Percentiles rank a stretch among this genome's conserved stretches.
Conservation (phyloP, 148 eudicot species). For the Vaccinium corymbosum region DNA sequence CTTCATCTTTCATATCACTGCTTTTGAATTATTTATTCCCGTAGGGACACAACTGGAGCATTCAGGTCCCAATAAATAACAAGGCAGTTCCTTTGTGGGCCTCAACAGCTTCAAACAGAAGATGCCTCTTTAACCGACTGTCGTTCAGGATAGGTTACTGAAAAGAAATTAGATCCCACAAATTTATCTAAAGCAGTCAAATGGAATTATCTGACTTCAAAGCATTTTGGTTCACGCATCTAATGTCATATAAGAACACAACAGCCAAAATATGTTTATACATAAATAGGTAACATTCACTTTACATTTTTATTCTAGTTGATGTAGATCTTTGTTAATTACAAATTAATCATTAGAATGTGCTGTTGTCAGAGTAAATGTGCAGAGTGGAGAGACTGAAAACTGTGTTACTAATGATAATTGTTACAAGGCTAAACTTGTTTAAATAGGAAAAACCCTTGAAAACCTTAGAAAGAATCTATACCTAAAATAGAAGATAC, state of each 20-base stretch:
- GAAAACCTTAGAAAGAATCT: too few relatives aligned
- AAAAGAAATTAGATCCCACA: background rate
- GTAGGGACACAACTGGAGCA: background rate
- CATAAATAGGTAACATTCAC: background rate
- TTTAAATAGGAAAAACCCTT: too few relatives aligned
- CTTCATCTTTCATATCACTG: conserved; percentile 3
- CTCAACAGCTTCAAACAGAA: background rate
- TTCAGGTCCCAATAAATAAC: background rate
- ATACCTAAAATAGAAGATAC: too few relatives aligned
- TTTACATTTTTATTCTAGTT: background rate
- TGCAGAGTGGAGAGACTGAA: too few relatives aligned
- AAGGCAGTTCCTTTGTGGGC: background rate
- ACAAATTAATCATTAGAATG: background rate
- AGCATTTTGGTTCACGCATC: background rate
- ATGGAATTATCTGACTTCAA: background rate
- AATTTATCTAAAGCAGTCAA: background rate
- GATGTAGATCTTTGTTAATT: background rate
- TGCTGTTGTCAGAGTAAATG: background rate
- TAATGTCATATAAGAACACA: background rate
- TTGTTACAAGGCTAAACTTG: too few relatives aligned
- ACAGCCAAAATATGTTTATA: background rate
- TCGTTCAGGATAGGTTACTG: background rate
- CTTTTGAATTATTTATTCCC: background rate
- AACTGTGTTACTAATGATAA: too few relatives aligned
- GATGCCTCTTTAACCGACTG: background rate